phyloP scores from a whole-genome alignment of 1,284 basidiomycete genomes.

The Sanghuangporus weigelae region DNA sequence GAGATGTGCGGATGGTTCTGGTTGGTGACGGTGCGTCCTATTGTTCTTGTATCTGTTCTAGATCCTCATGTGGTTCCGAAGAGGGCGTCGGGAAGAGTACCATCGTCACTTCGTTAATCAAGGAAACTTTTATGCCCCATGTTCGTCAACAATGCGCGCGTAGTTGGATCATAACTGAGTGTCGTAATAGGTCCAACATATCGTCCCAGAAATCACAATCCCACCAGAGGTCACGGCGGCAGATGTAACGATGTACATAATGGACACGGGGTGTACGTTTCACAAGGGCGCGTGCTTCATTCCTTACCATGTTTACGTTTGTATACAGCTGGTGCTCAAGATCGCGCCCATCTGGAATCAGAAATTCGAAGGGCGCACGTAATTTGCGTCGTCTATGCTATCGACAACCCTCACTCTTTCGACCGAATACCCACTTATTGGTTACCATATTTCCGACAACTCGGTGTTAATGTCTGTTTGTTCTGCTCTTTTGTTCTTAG shows the following conservation, averaged over 20 bases:
- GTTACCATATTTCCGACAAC: conserved; percentile 94
- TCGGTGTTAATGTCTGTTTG: conserved; percentile 82
- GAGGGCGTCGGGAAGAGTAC: conserved; percentile 94
- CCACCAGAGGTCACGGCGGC: conserved; percentile 94
- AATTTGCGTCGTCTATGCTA: conserved; percentile 95
- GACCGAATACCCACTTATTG: conserved; percentile 98
- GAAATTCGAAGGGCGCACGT: conserved; percentile 97
- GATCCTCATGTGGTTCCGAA: conserved; percentile 27
- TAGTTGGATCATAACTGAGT: not conserved
- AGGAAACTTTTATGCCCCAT: conserved; percentile 87
- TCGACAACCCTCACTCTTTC: conserved; percentile 93
- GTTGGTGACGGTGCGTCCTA: conserved; percentile 17
- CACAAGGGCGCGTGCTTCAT: conserved; percentile 8
- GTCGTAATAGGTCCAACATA: conserved; percentile 69
- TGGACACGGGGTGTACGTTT: conserved; percentile 85
- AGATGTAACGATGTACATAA: conserved; percentile 93
- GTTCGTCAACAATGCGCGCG: conserved; percentile 40
- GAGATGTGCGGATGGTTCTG: conserved; percentile 19
- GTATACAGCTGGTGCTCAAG: conserved; percentile 63
- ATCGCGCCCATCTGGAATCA: conserved; percentile 84
- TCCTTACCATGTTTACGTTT: conserved; percentile 20
- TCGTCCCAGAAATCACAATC: conserved; percentile 93
- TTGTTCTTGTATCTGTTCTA: conserved; percentile 6
- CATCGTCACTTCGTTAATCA: conserved; percentile 93
- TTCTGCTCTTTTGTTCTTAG: conserved; percentile 14